Evolutionary conservation across 495 filamentous ascomycete genomes (phyloP).

Genomic region (Schizothecium vesticola): DNA sequence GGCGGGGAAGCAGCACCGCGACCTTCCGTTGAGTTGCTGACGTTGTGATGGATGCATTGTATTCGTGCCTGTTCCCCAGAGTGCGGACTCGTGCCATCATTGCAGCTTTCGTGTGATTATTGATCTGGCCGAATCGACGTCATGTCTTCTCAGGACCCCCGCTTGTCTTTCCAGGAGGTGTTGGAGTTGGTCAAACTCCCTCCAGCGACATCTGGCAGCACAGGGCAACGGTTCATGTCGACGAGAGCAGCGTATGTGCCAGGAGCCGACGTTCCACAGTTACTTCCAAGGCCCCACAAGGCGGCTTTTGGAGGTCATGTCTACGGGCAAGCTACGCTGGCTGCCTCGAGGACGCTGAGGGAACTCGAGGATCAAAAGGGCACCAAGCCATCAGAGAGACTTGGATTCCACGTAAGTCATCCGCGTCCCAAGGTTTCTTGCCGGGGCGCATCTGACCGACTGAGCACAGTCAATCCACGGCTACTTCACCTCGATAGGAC

Average conservation of each 20-base stretch:
- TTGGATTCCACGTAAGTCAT: conserved; percentile 55
- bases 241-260: conserved; percentile 28
- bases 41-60: not conserved
- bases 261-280: conserved; percentile 4
- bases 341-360: conserved; percentile 47
- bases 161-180: conserved; percentile 36
- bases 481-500: conserved; percentile 57
- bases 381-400: conserved; percentile 17
- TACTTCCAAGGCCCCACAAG: conserved; percentile 9
- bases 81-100: not conserved
- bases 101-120: not conserved
- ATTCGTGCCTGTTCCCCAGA: not conserved
- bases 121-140: not conserved
- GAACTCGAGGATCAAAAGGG: conserved; percentile 34
- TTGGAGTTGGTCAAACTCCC: conserved; percentile 33
- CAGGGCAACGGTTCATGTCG: conserved; percentile 35
- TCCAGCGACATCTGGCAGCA: conserved; percentile 2
- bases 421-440: not conserved
- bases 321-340: conserved; percentile 59
- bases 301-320: conserved; percentile 61
- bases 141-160: conserved; percentile 15
- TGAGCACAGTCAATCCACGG: conserved; percentile 57
- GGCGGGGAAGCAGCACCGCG: not conserved
- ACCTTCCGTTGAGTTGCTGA: not conserved
- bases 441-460: not conserved